Evolutionary conservation across 2,329 filamentous ascomycete genomes (phyloP), one percentile per base, ranked within the genome.

Genomic region (Verticillium dahliae): DNA sequence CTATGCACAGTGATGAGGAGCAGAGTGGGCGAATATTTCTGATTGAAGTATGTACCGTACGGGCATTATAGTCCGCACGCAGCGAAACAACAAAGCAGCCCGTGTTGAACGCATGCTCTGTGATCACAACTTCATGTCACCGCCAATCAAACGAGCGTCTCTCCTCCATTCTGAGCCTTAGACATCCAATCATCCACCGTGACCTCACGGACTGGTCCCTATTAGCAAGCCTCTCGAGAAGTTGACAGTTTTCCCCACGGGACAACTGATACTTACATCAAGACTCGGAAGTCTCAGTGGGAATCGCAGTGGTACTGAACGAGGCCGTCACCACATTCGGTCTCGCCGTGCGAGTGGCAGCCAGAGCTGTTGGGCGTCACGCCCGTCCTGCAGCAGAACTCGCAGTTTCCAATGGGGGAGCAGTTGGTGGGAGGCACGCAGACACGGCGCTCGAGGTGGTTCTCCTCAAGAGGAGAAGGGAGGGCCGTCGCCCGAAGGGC

Each of bases 261-360:
- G 7, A 13, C 35, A 37, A 6, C 35, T 4, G 4, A 18, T 3
- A 52, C 45, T 22, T 52, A 52, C 45, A 10, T 4, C 7, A 22
- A 9, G 11, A 27, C 7, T 5, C 4, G 39, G 5, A n/a, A 45
- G 15, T 3, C 39, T 52, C 45, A 52, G 52, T 57, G 50, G 37
- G 54, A 41, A n/a, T 63, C 62, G 54, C 62, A 63, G 37, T 62
- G 62, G 52, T 60, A 55, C 54, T 56, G 54, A 2, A 27, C 56
- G 18, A 39, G 52, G 13, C 62, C 58, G 22, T n/a, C 45, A 22
- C 60, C 60, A 6, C 35, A 34, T 39, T 60, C 60, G 6, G 45
- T 27, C n/a, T 57, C 57, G 14, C 60, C 60, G 57, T 59, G 57
- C 52, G 60, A 59, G 60, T 63, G 62, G 54, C 62, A 61, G 57